These are phyloP conservation scores for Coniochaeta sp. DNA, from an alignment of 2,329 filamentous ascomycete genomes.

Conservation along the genomic window DNA sequence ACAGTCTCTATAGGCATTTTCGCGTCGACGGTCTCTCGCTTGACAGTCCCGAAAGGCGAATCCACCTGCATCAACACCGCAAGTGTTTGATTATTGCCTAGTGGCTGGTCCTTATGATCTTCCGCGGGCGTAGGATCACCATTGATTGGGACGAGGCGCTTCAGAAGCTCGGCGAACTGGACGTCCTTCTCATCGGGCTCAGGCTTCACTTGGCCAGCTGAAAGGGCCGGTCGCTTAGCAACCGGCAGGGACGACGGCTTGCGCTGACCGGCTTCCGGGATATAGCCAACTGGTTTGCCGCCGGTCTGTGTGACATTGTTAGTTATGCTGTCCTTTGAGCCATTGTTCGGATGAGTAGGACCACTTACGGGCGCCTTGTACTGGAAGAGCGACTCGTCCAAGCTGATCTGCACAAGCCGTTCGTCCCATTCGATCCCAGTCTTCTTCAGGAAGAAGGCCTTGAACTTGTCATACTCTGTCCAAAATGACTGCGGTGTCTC, in stretches of 20 bases:
- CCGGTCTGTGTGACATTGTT: slow-evolving; percentile 6
- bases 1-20: not conserved
- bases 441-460: slow-evolving; percentile 47
- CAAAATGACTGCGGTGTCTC: slow-evolving; percentile 28
- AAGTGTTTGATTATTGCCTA: not conserved
- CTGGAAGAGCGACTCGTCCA: slow-evolving; percentile 25
- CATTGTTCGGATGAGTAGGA: not conserved
- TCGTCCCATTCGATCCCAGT: slow-evolving; percentile 55
- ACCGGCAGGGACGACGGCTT: not conserved
- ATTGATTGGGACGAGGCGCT: not conserved
- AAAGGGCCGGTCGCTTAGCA: not conserved
- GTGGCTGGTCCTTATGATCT: not conserved
- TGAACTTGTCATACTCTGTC: slow-evolving; percentile 42
- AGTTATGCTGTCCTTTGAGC: not conserved
- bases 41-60: not conserved
- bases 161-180: not conserved
- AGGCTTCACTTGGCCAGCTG: not conserved
- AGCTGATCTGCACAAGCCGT: slow-evolving; percentile 29
- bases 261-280: slow-evolving; percentile 8
- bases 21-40: not conserved
- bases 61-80: not conserved
- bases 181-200: not conserved
- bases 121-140: not conserved
- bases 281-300: slow-evolving; percentile 20
- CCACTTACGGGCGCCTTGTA: slow-evolving; percentile 39